phyloP scores from a whole-genome alignment of 768 basidiomycete genomes.

The Tricholomella constricta region DNA sequence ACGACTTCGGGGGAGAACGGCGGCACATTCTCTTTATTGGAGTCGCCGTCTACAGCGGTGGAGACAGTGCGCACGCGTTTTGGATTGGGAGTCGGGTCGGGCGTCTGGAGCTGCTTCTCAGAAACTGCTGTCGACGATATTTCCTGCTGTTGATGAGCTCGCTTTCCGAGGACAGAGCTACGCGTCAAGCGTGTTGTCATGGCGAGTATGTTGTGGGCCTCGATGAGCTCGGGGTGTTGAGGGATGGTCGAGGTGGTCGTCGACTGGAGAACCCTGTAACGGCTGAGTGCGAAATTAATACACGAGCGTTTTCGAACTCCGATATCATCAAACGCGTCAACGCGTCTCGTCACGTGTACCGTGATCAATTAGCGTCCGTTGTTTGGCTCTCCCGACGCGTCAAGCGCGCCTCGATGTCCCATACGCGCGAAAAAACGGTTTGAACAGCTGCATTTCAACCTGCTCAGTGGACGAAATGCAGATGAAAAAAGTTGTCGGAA shows the following conservation, averaged over 20 bases:
- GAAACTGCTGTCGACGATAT: constrained; percentile 29
- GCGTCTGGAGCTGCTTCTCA: constrained; percentile 53
- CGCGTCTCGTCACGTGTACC: constrained; percentile 37
- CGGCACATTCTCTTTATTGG: constrained; percentile 82
- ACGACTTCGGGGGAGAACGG: constrained; percentile 48
- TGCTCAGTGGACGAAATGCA: not conserved
- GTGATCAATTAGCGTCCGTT: constrained; percentile 19
- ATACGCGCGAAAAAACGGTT: constrained; percentile 1
- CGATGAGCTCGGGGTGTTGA: constrained; percentile 19
- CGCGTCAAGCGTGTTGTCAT: constrained; percentile 47
- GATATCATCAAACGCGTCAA: constrained; percentile 40
- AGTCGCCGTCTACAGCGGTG: constrained; percentile 49
- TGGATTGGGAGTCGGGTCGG: constrained; percentile 62
- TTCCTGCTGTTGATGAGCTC: constrained; percentile 42
- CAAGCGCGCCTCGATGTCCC: constrained; percentile 2
- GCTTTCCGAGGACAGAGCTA: constrained; percentile 55
- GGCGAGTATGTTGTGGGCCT: constrained; percentile 10
- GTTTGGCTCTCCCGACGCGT: constrained; percentile 16
- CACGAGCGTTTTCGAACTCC: constrained; percentile 36
- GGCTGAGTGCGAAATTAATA: constrained; percentile 25
- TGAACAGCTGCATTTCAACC: not conserved
- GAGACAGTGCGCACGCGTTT: constrained; percentile 62
- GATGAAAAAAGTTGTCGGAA: not conserved
- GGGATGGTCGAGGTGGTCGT: constrained; percentile 24
- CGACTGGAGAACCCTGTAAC: constrained; percentile 20